A percentile compares a stretch with the other conserved stretches of the same genome.
Evolutionary conservation across 768 basidiomycete species (phyloP).

Genomic region (Crucibulum laeve): DNA sequence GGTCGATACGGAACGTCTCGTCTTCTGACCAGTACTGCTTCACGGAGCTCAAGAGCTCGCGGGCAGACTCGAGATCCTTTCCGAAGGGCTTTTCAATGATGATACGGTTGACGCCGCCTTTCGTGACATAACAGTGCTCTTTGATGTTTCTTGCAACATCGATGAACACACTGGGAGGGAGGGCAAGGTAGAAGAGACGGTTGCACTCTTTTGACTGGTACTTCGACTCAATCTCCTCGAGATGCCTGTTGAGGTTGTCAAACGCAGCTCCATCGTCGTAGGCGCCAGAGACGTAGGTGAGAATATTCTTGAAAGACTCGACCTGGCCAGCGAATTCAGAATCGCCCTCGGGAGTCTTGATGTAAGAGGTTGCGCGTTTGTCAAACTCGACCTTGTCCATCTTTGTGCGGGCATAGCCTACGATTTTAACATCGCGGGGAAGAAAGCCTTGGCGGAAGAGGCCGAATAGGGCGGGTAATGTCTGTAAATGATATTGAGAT

Average conservation of each 20-base stretch:
- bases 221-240: slow-evolving; percentile 72
- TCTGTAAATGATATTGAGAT: slow-evolving; percentile 45
- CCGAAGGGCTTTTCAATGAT: slow-evolving; percentile 99
- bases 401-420: slow-evolving; percentile 96
- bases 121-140: slow-evolving; percentile 69
- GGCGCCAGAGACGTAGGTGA: slow-evolving; percentile 79
- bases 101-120: slow-evolving; percentile 78
- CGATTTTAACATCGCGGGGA: slow-evolving; percentile 80
- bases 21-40: slow-evolving; percentile 92
- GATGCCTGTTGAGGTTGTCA: slow-evolving; percentile 66
- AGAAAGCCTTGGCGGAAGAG: slow-evolving; percentile 80
- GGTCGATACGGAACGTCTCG: slow-evolving; percentile 98
- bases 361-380: slow-evolving; percentile 78
- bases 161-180: slow-evolving; percentile 96
- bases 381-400: slow-evolving; percentile 85
- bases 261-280: slow-evolving; percentile 88
- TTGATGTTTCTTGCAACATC: slow-evolving; percentile 82
- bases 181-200: slow-evolving; percentile 94
- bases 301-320: slow-evolving; percentile 78
- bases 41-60: slow-evolving; percentile 71
- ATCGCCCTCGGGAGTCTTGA: slow-evolving; percentile 73
- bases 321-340: slow-evolving; percentile 54
- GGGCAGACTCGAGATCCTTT: slow-evolving; percentile 84
- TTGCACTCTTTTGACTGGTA: slow-evolving; percentile 64
- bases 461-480: slow-evolving; percentile 91